Evolutionary conservation across 163 green algal species (phyloP).

Genomic region (Dunaliella salina): DNA sequence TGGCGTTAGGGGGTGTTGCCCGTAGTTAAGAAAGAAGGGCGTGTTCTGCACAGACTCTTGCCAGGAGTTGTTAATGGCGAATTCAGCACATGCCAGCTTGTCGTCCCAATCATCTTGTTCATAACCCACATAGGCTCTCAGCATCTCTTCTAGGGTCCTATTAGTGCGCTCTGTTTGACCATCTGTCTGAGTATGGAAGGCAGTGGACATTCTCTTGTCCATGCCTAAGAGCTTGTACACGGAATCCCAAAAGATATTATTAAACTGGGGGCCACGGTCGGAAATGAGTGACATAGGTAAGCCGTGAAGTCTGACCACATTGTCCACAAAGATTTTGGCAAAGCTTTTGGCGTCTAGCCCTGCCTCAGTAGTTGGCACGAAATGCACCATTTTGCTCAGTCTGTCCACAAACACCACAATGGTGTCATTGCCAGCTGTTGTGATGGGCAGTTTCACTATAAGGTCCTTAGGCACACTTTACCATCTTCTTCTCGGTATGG

Average conservation of each 20-base stretch:
- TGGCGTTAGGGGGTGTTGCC: too few species aligned
- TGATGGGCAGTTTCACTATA: too few species aligned
- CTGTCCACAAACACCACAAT: too few species aligned
- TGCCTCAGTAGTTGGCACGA: too few species aligned
- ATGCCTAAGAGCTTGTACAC: neutral
- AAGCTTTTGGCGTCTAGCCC: too few species aligned
- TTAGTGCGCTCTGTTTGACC: constrained; percentile 40
- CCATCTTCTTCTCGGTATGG: too few species aligned
- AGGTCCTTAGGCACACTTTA: too few species aligned
- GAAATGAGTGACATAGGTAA: constrained; percentile 36
- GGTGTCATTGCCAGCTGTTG: too few species aligned
- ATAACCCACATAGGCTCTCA: constrained; percentile 28
- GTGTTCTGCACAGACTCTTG: neutral
- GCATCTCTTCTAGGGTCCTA: constrained; percentile 29
- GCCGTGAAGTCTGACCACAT: too few species aligned
- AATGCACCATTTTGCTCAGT: too few species aligned
- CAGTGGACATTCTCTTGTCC: constrained; percentile 3
- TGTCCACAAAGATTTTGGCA: too few species aligned
- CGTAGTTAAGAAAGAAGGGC: neutral
- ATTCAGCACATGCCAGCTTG: neutral
- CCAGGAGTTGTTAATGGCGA: neutral
- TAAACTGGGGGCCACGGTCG: constrained; percentile 38
- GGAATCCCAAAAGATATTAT: constrained; percentile 30
- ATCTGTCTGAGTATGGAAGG: constrained; percentile 39
- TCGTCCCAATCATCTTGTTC: constrained; percentile 16